Evolutionary conservation across 306 rosid species (phyloP).

Genomic region (Elaeagnus macrophylla): DNA sequence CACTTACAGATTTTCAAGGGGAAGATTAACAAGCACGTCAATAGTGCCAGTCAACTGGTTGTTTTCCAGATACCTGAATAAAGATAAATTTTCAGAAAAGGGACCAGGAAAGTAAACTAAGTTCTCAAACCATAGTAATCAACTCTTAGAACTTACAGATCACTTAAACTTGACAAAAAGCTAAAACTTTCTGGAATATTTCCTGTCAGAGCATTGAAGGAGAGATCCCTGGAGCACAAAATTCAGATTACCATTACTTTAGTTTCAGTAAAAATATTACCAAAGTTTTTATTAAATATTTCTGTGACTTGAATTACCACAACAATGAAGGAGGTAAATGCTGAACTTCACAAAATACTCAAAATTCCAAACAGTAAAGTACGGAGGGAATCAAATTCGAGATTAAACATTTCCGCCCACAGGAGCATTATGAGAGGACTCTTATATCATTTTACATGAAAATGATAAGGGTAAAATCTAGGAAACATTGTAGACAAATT

Average conservation of each 20-base stretch:
- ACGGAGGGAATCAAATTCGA: neutral
- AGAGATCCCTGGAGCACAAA: conserved; percentile 71
- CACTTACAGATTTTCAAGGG: conserved; percentile 66
- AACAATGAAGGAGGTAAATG: neutral
- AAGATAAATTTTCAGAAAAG: conserved; percentile 21
- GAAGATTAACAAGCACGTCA: conserved; percentile 73
- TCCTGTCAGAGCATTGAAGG: conserved; percentile 67
- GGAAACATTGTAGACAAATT: neutral
- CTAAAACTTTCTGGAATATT: conserved; percentile 73
- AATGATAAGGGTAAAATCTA: no score
- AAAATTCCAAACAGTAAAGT: neutral
- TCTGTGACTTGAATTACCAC: neutral
- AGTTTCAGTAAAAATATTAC: conserved; percentile 1
- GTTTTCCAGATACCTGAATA: conserved; percentile 67
- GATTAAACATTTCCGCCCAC: neutral
- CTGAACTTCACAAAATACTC: neutral
- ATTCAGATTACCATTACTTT: conserved; percentile 18
- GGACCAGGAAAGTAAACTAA: conserved; percentile 19
- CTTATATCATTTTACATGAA: conserved; percentile 7
- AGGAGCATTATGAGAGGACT: neutral
- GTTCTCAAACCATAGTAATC: conserved; percentile 3
- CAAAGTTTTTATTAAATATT: neutral
- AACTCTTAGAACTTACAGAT: conserved; percentile 44
- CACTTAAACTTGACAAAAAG: conserved; percentile 58
- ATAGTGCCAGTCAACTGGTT: conserved; percentile 85